These are phyloP conservation scores for Cladosporium cucumerinum DNA, from an alignment of 2,329 filamentous ascomycete species.

Conservation along the genomic window DNA sequence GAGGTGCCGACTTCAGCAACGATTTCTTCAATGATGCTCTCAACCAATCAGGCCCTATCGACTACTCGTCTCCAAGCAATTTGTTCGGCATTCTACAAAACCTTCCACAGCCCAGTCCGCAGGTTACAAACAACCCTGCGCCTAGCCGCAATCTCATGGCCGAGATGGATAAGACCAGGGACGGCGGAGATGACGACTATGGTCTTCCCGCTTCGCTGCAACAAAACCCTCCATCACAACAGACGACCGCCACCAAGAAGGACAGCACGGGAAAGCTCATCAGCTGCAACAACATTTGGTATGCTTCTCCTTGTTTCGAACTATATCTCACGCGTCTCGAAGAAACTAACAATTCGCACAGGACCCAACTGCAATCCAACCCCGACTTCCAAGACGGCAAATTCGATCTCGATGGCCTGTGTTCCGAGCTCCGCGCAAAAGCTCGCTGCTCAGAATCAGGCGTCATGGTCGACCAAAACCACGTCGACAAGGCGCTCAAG, in stretches of 20 bases:
- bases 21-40: conserved; percentile 70
- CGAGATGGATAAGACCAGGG: conserved; percentile 72
- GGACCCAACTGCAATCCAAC: conserved; percentile 86
- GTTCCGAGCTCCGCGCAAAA: conserved; percentile 89
- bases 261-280: conserved; percentile 56
- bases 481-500: conserved; percentile 67
- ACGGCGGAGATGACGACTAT: conserved; percentile 64
- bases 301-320: conserved; percentile 40
- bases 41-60: conserved; percentile 39
- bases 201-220: conserved; percentile 23
- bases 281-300: conserved; percentile 93
- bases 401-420: conserved; percentile 89
- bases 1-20: conserved; percentile 65
- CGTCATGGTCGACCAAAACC: conserved; percentile 81
- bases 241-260: conserved; percentile 19
- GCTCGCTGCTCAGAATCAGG: conserved; percentile 91
- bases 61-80: conserved; percentile 80
- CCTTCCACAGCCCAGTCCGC: conserved; percentile 25
- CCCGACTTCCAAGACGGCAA: conserved; percentile 85
- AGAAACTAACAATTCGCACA: conserved; percentile 48
- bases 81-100: conserved; percentile 48
- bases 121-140: conserved; percentile 15
- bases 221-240: conserved; percentile 7
- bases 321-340: neutral
- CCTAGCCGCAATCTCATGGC: conserved; percentile 61